Percentiles rank a stretch among this genome's conserved stretches.
Conservation (phyloP, 768 basidiomycete species). For the Mycena indigotica region DNA sequence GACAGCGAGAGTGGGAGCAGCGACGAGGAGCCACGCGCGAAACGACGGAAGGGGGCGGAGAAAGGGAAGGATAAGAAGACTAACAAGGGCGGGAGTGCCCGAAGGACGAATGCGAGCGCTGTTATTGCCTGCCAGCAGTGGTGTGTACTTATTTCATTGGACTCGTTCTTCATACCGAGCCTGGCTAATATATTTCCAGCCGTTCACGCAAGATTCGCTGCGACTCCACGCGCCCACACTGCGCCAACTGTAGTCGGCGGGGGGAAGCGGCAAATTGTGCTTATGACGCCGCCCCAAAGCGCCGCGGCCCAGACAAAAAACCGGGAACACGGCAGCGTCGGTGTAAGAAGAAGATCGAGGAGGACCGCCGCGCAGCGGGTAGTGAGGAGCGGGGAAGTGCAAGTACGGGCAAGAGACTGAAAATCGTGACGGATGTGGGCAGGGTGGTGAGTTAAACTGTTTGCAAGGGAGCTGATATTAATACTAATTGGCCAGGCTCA, state of each 20-base stretch:
- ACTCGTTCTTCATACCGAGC: background rate
- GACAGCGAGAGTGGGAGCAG: background rate
- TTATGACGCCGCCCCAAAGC: conserved; percentile 57
- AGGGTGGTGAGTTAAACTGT: background rate
- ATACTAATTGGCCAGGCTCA: no score
- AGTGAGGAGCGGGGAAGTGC: no score
- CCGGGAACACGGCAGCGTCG: conserved; percentile 61
- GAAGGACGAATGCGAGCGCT: conserved; percentile 3
- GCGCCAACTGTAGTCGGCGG: conserved; percentile 56
- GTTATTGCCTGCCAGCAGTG: conserved; percentile 21
- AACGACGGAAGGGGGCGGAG: background rate
- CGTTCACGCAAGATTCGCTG: conserved; percentile 62
- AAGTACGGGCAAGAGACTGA: no score
- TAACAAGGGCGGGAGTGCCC: background rate
- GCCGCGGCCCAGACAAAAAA: conserved; percentile 58
- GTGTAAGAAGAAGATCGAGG: conserved; percentile 56
- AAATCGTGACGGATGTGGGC: background rate
- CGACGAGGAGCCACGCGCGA: background rate
- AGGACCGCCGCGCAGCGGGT: conserved; percentile 35
- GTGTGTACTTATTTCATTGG: conserved; percentile 7
- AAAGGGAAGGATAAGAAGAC: background rate
- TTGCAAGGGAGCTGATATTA: no score
- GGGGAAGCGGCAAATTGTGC: conserved; percentile 45
- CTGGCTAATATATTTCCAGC: conserved; percentile 37
- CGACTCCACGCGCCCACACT: conserved; percentile 57